Conservation (phyloP, 164 flowering plant species). For the Stephania japonica region DNA sequence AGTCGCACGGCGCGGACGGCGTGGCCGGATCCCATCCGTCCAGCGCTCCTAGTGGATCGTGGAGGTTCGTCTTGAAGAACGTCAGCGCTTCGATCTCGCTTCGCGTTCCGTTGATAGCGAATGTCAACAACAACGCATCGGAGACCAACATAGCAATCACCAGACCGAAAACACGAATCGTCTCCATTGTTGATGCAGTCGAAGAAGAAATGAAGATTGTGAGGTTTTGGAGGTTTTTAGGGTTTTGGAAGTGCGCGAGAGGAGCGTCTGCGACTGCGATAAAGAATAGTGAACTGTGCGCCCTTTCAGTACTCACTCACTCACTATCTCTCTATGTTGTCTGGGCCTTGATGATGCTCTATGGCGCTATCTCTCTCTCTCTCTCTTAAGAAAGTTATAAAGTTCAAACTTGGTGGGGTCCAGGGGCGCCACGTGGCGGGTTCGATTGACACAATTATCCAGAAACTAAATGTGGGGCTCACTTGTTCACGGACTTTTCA, state of each 20-base stretch:
- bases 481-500: background rate
- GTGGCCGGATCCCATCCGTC: conserved; percentile 62
- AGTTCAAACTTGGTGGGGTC: background rate
- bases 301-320: background rate
- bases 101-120: conserved; percentile 15
- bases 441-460: background rate
- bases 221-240: background rate
- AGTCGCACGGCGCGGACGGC: conserved; percentile 84
- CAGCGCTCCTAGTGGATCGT: conserved; percentile 70
- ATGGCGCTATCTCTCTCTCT: background rate
- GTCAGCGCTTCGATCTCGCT: conserved; percentile 48
- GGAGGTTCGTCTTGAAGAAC: conserved; percentile 48
- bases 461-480: background rate
- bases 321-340: conserved; percentile 1
- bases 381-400: background rate
- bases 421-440: too few species aligned
- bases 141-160: conserved; percentile 14
- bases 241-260: conserved; percentile 2
- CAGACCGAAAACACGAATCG: conserved; percentile 14
- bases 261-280: conserved; percentile 5
- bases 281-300: background rate
- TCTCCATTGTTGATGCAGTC: background rate
- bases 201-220: background rate
- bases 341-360: background rate
- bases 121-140: conserved; percentile 14